Evolutionary conservation across 352 stramenopile species (phyloP).

Genomic region (Pythium oligandrum): DNA sequence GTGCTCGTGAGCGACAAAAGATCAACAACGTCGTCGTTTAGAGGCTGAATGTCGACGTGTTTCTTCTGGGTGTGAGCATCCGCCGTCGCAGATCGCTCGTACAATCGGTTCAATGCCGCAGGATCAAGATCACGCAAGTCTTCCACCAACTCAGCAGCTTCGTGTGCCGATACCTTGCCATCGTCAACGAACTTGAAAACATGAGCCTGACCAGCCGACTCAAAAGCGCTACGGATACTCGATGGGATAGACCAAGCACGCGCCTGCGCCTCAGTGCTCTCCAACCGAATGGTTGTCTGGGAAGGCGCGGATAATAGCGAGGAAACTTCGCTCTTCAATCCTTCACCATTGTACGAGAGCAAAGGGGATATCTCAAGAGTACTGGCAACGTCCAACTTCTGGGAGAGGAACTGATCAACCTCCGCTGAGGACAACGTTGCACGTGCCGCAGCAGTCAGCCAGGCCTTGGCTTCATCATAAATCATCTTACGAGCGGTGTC

Average conservation of each 20-base stretch:
- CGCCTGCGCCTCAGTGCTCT: conserved; percentile 22
- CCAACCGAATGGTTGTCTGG: conserved; percentile 31
- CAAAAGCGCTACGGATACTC: conserved; percentile 27
- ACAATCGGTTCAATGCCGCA: conserved; percentile 26
- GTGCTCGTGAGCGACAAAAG: conserved; percentile 22
- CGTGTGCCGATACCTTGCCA: conserved; percentile 23
- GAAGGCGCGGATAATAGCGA: conserved; percentile 21
- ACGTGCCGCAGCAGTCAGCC: conserved; percentile 47
- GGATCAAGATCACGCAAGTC: conserved; percentile 26
- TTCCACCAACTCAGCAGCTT: conserved; percentile 33
- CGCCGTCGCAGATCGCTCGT: conserved; percentile 31
- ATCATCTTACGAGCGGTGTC: conserved; percentile 82
- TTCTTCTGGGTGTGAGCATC: conserved; percentile 11
- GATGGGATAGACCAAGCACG: conserved; percentile 26
- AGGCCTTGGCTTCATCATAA: conserved; percentile 51
- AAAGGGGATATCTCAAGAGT: conserved; percentile 81
- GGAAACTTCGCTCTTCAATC: conserved; percentile 33
- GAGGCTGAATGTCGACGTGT: conserved; percentile 27
- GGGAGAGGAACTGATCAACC: conserved; percentile 19
- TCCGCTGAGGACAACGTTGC: conserved; percentile 24
- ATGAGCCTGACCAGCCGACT: conserved; percentile 32
- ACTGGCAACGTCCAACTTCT: conserved; percentile 30
- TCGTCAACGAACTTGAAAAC: conserved; percentile 46
- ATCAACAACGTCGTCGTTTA: conserved; percentile 39
- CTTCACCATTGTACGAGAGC: conserved; percentile 86